Evolutionary conservation across 2,329 filamentous ascomycete species (phyloP), one percentile per base, ranked within the genome.

Genomic region (Torrubiella hemipterigena): DNA sequence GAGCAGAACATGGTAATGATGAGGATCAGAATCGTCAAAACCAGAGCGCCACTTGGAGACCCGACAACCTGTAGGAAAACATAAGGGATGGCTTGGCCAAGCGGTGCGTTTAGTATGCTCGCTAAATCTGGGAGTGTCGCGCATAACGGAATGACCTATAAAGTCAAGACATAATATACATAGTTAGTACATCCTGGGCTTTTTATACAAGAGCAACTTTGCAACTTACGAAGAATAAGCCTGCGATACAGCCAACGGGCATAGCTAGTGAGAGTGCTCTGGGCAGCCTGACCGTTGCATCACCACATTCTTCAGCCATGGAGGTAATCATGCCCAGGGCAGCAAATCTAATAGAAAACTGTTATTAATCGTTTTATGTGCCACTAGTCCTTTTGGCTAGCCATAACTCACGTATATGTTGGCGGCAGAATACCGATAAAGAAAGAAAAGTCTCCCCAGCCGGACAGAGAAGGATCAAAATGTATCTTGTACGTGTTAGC

Each of bases 311-410:
- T 50, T 77, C 71, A 2, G 69, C 69, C 72, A 76, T 77, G 7
- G 66, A 65, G 1, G 67, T 62, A 33, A 76, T 67, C 72, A 77
- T 76, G 3, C 72, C 73, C 16, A 77, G 58, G 3, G 70, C 72
- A 1, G 65, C 66, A 42, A 74, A 73, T 0, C 49, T 26, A 13
- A 13, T 6, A 7, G n/a, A 14, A 14, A 26, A n/a, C n/a, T n/a
- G n/a, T n/a, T n/a, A n/a, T n/a, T n/a, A n/a, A n/a, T n/a, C n/a
- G n/a, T n/a, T n/a, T n/a, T n/a, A n/a, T n/a, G n/a, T n/a, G n/a
- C n/a, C n/a, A n/a, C n/a, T n/a, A n/a, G n/a, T n/a, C n/a, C n/a
- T n/a, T n/a, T n/a, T n/a, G n/a, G n/a, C n/a, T n/a, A n/a, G n/a
- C n/a, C n/a, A n/a, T n/a, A n/a, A 26, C 23, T 26, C 15, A 26